Evolutionary conservation across 2,329 filamentous ascomycete species (phyloP), one percentile per base, ranked within the genome.

Genomic region (Rasamsonia emersonii): DNA sequence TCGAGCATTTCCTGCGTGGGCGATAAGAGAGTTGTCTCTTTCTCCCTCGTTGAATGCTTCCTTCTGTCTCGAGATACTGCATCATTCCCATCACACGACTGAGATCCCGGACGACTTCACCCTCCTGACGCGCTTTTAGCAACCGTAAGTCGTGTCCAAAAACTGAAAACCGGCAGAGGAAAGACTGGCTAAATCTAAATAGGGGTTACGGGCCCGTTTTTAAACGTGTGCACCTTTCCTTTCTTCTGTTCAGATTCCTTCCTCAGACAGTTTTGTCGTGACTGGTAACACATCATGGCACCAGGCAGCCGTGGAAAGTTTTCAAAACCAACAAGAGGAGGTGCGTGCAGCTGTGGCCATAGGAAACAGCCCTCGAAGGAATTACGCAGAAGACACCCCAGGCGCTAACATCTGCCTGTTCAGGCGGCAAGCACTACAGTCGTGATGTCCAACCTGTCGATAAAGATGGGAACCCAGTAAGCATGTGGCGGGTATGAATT

Each of bases 381-480:
- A 7, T n/a, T n/a, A n/a, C n/a, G 15, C 24, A 26, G 15, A n/a
- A 26, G 11, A 26, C 24, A 7, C 5, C 11, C 6, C n/a, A n/a
- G 11, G 6, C 24, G 24, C 24, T 11, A 7, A 11, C 11, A 7
- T 13, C 11, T 7, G 11, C 18, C 5, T 21, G 9, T 25, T 13
- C 43, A 94, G 88, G 88, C 41, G 91, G 91, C 53, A 94, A 95
- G 65, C 81, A 93, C 54, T 98, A 93, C 67, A 95, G 88, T 45
- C 82, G 86, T 45, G 80, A 95, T 58, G 77, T 96, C 28, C 79
- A 84, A 59, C 88, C 88, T 13, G 66, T 91, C 51, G 88, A 95
- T 53, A 79, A 79, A 46, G 84, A 96, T 54, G 91, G 89, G 47
- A 91, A 91, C 53, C 78, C 85, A 47, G 70, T 89, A 41, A 79